Evolutionary conservation across 2,329 filamentous ascomycete species (phyloP).

Genomic region (Fusarium mundagurra): DNA sequence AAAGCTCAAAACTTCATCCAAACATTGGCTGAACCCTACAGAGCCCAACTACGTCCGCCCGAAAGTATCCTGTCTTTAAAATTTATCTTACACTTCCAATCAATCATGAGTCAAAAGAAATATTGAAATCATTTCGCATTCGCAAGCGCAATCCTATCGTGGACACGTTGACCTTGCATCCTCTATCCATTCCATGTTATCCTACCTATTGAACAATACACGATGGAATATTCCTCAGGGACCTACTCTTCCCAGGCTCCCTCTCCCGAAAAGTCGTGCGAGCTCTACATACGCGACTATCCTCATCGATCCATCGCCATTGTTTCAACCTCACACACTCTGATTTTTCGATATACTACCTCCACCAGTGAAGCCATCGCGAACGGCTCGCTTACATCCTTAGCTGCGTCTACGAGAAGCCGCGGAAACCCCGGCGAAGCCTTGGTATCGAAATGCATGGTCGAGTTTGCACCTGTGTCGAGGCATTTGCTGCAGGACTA

Average conservation of each 20-base stretch:
- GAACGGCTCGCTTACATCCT: conserved; percentile 68
- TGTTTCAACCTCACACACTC: conserved; percentile 78
- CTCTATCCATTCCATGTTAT: conserved; percentile 5
- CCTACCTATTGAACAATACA: conserved; percentile 36
- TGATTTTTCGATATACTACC: conserved; percentile 84
- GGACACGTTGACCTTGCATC: conserved; percentile 23
- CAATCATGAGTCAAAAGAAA: conserved; percentile 18
- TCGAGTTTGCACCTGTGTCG: conserved; percentile 79
- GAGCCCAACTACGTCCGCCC: conserved; percentile 6
- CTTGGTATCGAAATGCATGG: conserved; percentile 76
- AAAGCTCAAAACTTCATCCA: conserved; percentile 33
- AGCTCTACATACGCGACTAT: conserved; percentile 85
- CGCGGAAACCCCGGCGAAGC: conserved; percentile 55
- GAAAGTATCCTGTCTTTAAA: background rate
- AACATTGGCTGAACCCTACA: conserved; percentile 15
- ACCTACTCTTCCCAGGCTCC: conserved; percentile 59
- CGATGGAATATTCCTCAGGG: conserved; percentile 60
- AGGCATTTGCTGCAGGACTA: conserved; percentile 78
- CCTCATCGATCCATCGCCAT: conserved; percentile 90
- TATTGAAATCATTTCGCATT: conserved; percentile 19
- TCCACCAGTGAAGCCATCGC: conserved; percentile 67
- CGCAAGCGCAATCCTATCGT: background rate
- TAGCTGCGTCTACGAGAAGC: conserved; percentile 57
- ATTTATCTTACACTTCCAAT: background rate
- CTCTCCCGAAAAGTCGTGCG: conserved; percentile 71